Evolutionary conservation across 1,284 basidiomycete genomes (phyloP), one percentile per base, ranked within the genome.

Genomic region (Baeospora myosura): DNA sequence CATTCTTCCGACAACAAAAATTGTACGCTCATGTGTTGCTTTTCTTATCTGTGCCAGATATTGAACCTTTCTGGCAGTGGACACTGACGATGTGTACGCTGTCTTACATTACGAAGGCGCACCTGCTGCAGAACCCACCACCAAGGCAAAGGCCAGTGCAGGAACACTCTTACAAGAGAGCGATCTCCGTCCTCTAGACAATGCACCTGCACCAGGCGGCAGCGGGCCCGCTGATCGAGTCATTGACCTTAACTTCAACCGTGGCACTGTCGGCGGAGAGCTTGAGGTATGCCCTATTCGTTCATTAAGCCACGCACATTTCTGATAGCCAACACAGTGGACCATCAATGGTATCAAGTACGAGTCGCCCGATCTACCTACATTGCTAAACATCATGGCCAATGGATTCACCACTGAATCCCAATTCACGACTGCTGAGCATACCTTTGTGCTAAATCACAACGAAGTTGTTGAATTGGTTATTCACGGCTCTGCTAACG

Each of bases 21-120:
- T 23, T 38, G 44, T 46, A 22, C 31, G 34, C 30, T 26, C 23
- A 5, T 7, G 5, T 20, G 16, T 17, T 25, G 24, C 14, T 29
- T 8, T 25, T 17, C 22, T 12, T 22, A 8, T 14, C n/a, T 28
- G 35, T 23, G 10, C 12, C 12, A 11, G 3, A n/a, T 30, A 6
- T 10, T 40, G 33, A 14, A 37, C 21, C 12, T 21, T 14, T n/a
- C 18, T 17, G 33, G 8, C 32, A 50, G 49, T 52, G 46, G 49
- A 50, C 34, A 43, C 29, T 10, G 24, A 48, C n/a, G 45, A 50
- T 18, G 46, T 50, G 22, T 46, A 42, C 31, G 50, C 38, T 2
- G 47, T 52, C 17, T 43, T 52, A 6, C 46, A 47, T 18, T 52
- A 51, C 23, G 42, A 37, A 8, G 50, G 50, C 4, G 51, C 51